These are phyloP conservation scores for Asterella californica DNA, from an alignment of 225 moss, liverwort and hornwort genomes.

Conservation along the genomic window DNA sequence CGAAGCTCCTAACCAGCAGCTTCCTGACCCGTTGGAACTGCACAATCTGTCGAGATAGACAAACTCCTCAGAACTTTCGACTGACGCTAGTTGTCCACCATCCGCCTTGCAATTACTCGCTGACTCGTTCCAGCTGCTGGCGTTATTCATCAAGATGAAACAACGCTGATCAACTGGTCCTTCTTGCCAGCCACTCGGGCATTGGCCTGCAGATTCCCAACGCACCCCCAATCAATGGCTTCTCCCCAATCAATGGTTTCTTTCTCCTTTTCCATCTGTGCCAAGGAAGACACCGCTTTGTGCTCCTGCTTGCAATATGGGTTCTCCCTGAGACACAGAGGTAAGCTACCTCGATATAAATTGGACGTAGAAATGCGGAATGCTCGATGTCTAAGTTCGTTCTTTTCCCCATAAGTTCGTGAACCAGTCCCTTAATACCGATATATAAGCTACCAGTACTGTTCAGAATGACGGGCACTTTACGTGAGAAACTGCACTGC, in stretches of 20 bases:
- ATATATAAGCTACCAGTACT: neutral
- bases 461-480: neutral
- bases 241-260: constrained; percentile 45
- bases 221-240: constrained; percentile 48
- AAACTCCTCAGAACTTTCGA: constrained; percentile 60
- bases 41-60: constrained; percentile 54
- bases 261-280: constrained; percentile 37
- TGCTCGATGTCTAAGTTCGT: neutral
- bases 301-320: constrained; percentile 37
- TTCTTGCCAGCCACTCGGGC: constrained; percentile 84
- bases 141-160: constrained; percentile 59
- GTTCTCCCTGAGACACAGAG: constrained; percentile 44
- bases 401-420: neutral
- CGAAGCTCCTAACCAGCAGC: constrained; percentile 83
- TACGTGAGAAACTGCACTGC: neutral
- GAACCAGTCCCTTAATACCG: neutral
- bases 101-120: constrained; percentile 50
- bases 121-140: constrained; percentile 59
- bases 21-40: constrained; percentile 42
- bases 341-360: constrained; percentile 39
- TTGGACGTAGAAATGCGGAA: constrained; percentile 18
- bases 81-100: constrained; percentile 71
- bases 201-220: constrained; percentile 59
- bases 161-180: constrained; percentile 73
- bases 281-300: constrained; percentile 41